phyloP scores from a whole-genome alignment of 2,329 filamentous ascomycete genomes.

The Aureobasidium sp. region DNA sequence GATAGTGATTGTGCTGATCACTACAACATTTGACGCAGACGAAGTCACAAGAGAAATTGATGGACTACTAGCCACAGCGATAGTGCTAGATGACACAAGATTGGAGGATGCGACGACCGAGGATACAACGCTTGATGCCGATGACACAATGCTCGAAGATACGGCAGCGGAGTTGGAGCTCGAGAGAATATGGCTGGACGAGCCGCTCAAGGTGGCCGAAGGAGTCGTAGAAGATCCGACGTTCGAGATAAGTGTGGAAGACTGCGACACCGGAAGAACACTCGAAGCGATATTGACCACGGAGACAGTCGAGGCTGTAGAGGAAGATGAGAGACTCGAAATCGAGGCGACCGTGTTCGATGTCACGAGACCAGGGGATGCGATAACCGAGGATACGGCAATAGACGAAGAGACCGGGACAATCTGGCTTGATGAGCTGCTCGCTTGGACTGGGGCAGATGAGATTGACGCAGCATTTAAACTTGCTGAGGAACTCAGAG shows the following conservation, averaged over 20 bases:
- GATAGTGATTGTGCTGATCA: neutral
- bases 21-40: no score
- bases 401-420: neutral
- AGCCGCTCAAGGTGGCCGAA: neutral
- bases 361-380: neutral
- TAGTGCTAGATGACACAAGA: neutral
- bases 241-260: neutral
- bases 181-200: neutral
- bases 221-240: neutral
- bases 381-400: neutral
- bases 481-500: neutral
- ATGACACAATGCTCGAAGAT: neutral
- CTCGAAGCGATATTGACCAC: no score
- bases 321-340: neutral
- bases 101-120: neutral
- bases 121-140: neutral
- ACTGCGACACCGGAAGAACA: neutral
- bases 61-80: neutral
- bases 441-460: neutral
- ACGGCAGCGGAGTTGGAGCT: neutral
- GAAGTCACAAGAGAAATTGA: neutral
- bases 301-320: neutral
- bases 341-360: neutral
- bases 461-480: neutral
- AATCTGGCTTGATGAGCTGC: neutral